Base-by-base conservation (phyloP, 1,139 yeast genomes). In the Geotrichum bryndzae region DNA sequence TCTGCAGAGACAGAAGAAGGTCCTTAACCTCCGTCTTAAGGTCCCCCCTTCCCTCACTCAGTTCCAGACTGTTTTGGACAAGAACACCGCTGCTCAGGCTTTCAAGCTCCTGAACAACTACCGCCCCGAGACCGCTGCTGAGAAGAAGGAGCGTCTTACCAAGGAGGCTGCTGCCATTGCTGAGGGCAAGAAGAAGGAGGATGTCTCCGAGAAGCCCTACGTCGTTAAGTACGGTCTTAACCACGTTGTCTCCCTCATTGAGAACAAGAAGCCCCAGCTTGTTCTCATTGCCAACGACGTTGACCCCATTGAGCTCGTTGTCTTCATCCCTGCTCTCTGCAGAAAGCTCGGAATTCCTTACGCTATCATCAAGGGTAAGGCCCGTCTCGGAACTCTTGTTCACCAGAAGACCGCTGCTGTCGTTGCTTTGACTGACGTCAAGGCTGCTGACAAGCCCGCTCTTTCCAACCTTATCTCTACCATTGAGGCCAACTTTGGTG, bases 321-420 rank as follows among this genome's bases (percentile, higher is more conserved):
- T 92, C 72, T 92, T 89, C 88, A 84, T 92, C 73, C 98, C 98
- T 78, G 97, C 98, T 80, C 86, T 92, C 77, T 92, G 97, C 85
- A 90, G 94, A 84, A 92, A 92, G 88, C 87, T 92, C 95, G 98
- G 98, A 82, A 91, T 94, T 71, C 98, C 98, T 79, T 92, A 91
- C 84, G 97, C 97, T 72, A 88, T 92, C 77, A 90, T 92, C 76
- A 92, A 92, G 86, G 97, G 97, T 81, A 92, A 91, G 88, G 97
- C 97, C 70, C 90, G 97, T 86, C 87, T 92, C 76, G 97, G 97
- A 74, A 89, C 97, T 75, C 86, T 92, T 74, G 97, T 91, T 69
- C 96, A 91, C 90, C 85, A 90, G 84, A 92, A 92, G 88, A 91
- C 94, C 75, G 87, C 97, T 71, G 86, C 98, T 67, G 97, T 90